phyloP scores from a whole-genome alignment of 2,329 filamentous ascomycete genomes.

The Alternaria angustiovoidea region DNA sequence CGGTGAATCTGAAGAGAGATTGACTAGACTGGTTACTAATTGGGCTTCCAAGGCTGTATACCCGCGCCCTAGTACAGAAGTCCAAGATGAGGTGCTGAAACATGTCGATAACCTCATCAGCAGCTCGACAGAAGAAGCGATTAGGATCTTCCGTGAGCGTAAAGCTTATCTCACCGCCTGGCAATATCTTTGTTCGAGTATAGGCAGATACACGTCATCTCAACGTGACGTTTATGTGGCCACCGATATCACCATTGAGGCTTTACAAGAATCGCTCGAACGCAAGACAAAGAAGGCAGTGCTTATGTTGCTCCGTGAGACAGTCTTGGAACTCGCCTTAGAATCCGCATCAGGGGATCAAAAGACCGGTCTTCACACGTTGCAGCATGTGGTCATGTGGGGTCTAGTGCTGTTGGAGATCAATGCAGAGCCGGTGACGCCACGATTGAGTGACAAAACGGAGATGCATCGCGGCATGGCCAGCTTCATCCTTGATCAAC shows the following conservation, averaged over 20 bases:
- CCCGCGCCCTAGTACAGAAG: background rate
- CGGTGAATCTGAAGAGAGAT: background rate
- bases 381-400: background rate
- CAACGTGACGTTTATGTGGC: background rate
- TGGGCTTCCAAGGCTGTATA: background rate
- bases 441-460: background rate
- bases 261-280: background rate
- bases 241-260: rapidly evolving
- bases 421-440: background rate
- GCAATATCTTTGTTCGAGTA: background rate
- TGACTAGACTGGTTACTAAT: rapidly evolving
- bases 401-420: background rate
- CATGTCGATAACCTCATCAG: background rate
- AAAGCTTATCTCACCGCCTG: background rate
- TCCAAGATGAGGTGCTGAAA: background rate
- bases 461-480: background rate
- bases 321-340: background rate
- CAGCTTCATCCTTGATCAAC: background rate
- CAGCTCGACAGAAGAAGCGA: background rate
- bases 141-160: background rate
- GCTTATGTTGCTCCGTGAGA: background rate
- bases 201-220: background rate
- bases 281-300: background rate
- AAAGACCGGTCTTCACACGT: background rate
- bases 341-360: background rate